Evolutionary conservation across 2,329 filamentous ascomycete species (phyloP), one percentile per base, ranked within the genome.

Genomic region (Claviceps africana): DNA sequence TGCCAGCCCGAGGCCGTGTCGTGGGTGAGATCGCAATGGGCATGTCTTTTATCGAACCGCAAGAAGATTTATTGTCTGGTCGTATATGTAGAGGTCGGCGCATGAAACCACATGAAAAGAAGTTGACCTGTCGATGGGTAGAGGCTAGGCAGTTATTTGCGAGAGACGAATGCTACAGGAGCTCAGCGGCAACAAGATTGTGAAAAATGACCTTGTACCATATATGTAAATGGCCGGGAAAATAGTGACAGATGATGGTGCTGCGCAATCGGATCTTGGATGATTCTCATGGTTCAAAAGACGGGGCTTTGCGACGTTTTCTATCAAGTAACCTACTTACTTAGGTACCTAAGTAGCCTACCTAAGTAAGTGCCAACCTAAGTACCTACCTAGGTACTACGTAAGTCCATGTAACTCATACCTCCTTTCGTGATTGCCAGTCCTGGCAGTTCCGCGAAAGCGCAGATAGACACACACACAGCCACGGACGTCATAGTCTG

Each of bases 1-100:
- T 73, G 33, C 61, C 69, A 2, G 30, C 7, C 44, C 17, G 30
- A 47, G 67, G 67, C 49, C 58, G 58, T 43, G 55, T 56, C 28
- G 63, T 62, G 57, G 64, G 65, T 10, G 67, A 67, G 53, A 72
- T 56, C n/a, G 73, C 70, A 53, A 72, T 73, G 43, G 75, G 75
- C 70, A 78, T 79, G 46, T 59, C 69, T 54, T 37, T 25, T 31
- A 37, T 48, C 13, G 31, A 22, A 22, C 28, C 2, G 39, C 47
- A 10, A 40, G 19, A 15, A 22, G 19, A 21, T 21, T 35, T 3
- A 3, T 21, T 42, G n/a, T 22, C 19, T 8, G 19, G 19, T 22
- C 11, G 39, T 21, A 11, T 42, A 3, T 3, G 22, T 25, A 21
- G 8, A 42, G 19, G 10, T 22, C n/a, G n/a, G 1, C 19, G 19